Percentiles rank a stretch among this genome's conserved stretches.
These are phyloP conservation scores for Stellera chamaejasme DNA, from an alignment of 345 rosid species.

Conservation along the genomic window DNA sequence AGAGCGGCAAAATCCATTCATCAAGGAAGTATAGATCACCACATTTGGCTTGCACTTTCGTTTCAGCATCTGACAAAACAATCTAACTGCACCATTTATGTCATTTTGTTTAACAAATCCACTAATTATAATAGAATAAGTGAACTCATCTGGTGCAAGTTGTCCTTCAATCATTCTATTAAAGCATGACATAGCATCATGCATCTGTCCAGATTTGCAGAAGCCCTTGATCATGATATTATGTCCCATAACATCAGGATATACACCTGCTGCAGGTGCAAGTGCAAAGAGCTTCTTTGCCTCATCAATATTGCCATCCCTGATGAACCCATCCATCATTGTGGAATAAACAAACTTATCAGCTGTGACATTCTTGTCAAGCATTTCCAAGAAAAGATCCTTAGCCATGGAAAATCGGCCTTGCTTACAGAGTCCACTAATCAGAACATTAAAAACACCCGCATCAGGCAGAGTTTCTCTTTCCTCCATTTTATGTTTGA, in stretches of 20 bases:
- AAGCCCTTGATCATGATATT: slow-evolving; percentile 88
- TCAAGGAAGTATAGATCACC: slow-evolving; percentile 65
- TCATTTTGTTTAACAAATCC: slow-evolving; percentile 74
- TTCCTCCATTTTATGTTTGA: slow-evolving; percentile 45
- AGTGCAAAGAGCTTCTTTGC: slow-evolving; percentile 50
- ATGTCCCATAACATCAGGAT: slow-evolving; percentile 56
- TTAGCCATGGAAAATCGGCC: slow-evolving; percentile 57
- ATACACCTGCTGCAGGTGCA: slow-evolving; percentile 42
- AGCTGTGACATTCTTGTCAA: slow-evolving; percentile 47
- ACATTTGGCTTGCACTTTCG: slow-evolving; percentile 63
- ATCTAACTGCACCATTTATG: slow-evolving; percentile 41
- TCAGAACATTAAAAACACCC: slow-evolving; percentile 68
- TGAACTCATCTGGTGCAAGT: slow-evolving; percentile 58
- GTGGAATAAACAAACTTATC: slow-evolving; percentile 69
- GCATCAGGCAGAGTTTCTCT: slow-evolving; percentile 72
- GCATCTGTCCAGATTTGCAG: slow-evolving; percentile 70
- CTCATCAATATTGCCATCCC: slow-evolving; percentile 50
- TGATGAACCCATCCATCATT: slow-evolving; percentile 64
- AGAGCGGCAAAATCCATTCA: slow-evolving; percentile 36
- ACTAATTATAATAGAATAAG: slow-evolving; percentile 73
- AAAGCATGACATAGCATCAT: slow-evolving; percentile 45
- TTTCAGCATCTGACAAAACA: slow-evolving; percentile 53
- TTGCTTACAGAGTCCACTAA: slow-evolving; percentile 75
- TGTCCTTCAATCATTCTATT: slow-evolving; percentile 39
- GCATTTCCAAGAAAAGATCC: slow-evolving; percentile 67